A percentile compares a stretch with the other conserved stretches of the same genome.
These are phyloP conservation scores for Beauveria asiatica DNA, from an alignment of 2,329 filamentous ascomycete genomes.

Conservation along the genomic window DNA sequence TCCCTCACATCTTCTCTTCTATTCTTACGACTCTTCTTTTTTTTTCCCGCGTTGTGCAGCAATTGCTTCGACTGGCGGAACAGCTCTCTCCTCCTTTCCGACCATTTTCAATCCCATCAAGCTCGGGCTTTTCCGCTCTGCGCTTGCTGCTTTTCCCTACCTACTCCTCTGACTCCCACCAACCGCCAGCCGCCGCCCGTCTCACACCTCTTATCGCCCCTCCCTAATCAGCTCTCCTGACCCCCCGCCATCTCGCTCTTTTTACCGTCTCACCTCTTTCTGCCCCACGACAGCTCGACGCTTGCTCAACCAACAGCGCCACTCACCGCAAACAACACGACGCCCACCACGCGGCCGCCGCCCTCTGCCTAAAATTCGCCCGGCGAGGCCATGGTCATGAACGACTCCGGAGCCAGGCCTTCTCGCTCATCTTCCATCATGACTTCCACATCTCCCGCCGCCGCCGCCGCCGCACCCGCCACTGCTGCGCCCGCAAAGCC, in stretches of 20 bases:
- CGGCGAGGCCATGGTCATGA: constrained; percentile 29
- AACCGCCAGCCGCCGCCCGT: constrained; percentile 1
- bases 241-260: constrained; percentile 8
- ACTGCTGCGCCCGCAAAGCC: constrained; percentile 10
- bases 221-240: constrained; percentile 8
- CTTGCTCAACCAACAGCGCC: constrained; percentile 6
- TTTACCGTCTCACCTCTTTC: background rate
- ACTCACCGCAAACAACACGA: background rate
- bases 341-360: background rate
- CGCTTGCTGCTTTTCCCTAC: background rate
- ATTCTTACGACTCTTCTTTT: background rate
- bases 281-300: constrained; percentile 11
- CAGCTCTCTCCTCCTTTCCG: background rate
- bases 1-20: background rate
- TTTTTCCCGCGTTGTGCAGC: constrained; percentile 3
- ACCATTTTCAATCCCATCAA: background rate
- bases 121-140: background rate
- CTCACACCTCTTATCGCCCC: constrained; percentile 10
- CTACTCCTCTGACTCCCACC: background rate
- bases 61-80: constrained; percentile 11
- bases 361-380: background rate
- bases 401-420: constrained; percentile 29
- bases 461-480: constrained; percentile 15
- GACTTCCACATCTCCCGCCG: constrained; percentile 24
- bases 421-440: constrained; percentile 31